Conservation (phyloP, 1,284 basidiomycete genomes). For the Porodaedalea pini region DNA sequence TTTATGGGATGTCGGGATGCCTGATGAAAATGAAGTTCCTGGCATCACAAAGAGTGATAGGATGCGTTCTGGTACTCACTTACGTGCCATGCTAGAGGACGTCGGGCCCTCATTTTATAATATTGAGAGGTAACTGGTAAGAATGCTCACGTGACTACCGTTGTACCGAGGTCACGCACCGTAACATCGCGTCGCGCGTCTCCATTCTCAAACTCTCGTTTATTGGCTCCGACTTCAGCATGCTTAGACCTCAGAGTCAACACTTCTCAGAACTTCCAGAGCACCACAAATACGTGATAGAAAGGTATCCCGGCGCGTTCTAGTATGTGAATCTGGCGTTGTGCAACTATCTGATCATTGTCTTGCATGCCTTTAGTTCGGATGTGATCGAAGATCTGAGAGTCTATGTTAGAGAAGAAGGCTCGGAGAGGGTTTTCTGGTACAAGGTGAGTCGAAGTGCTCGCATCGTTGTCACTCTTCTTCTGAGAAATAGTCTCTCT, state of each 20-base stretch:
- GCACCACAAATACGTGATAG: slow-evolving; percentile 28
- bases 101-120: not conserved
- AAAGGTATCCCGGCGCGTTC: slow-evolving; percentile 28
- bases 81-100: too few species aligned
- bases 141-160: not conserved
- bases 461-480: not conserved
- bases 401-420: slow-evolving; percentile 59
- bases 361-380: slow-evolving; percentile 41
- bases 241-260: slow-evolving; percentile 11
- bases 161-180: not conserved
- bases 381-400: slow-evolving; percentile 72
- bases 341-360: not conserved
- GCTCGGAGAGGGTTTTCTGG: slow-evolving; percentile 59
- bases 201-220: not conserved
- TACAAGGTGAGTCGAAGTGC: slow-evolving; percentile 53
- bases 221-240: not conserved
- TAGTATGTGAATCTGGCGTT: not conserved
- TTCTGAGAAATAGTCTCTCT: slow-evolving; percentile 4
- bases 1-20: too few species aligned
- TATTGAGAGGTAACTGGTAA: too few species aligned
- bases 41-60: too few species aligned
- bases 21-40: too few species aligned
- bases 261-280: slow-evolving; percentile 14
- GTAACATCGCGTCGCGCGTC: not conserved
- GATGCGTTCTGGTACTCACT: too few species aligned